These are phyloP conservation scores for Nepenthes mirabilis DNA, from an alignment of 148 eudicot genomes.

Conservation along the genomic window DNA sequence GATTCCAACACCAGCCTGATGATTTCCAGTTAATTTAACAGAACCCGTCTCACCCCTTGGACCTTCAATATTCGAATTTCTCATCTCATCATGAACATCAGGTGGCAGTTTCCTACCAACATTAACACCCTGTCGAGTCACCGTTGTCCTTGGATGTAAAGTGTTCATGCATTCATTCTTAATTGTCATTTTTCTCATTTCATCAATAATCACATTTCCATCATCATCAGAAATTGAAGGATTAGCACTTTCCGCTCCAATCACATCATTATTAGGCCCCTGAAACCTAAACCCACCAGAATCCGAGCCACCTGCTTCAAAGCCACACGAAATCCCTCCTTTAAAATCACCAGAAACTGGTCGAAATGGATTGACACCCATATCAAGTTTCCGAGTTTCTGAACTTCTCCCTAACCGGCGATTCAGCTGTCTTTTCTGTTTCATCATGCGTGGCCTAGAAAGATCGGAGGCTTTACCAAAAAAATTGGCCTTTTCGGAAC, in stretches of 20 bases:
- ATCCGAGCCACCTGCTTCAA: constrained; percentile 8
- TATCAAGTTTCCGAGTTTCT: constrained; percentile 24
- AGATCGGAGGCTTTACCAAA: constrained; percentile 23
- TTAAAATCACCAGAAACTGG: constrained; percentile 13
- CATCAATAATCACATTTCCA: constrained; percentile 26
- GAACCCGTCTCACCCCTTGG: constrained; percentile 6
- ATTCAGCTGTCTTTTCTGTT: constrained; percentile 31
- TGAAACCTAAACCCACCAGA: constrained; percentile 6
- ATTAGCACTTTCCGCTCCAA: constrained; percentile 7
- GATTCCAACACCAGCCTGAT: too few relatives aligned
- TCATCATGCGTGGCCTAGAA: constrained; percentile 39
- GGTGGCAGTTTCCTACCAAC: constrained; percentile 12
- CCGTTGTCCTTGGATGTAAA: too few relatives aligned
- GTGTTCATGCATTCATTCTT: neutral
- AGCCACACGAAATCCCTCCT: constrained; percentile 15
- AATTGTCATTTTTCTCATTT: constrained; percentile 36
- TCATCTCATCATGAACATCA: constrained; percentile 30
- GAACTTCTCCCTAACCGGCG: constrained; percentile 17
- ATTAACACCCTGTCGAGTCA: neutral
- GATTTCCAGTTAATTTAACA: neutral
- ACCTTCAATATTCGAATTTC: constrained; percentile 36
- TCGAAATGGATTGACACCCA: constrained; percentile 38
- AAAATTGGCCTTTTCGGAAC: constrained; percentile 21
- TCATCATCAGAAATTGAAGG: constrained; percentile 11
- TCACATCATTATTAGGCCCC: constrained; percentile 11